Percentiles rank a stretch among this genome's conserved stretches.
Conservation (phyloP, 176 grass and related monocot genomes). For the Avena atlantica region DNA sequence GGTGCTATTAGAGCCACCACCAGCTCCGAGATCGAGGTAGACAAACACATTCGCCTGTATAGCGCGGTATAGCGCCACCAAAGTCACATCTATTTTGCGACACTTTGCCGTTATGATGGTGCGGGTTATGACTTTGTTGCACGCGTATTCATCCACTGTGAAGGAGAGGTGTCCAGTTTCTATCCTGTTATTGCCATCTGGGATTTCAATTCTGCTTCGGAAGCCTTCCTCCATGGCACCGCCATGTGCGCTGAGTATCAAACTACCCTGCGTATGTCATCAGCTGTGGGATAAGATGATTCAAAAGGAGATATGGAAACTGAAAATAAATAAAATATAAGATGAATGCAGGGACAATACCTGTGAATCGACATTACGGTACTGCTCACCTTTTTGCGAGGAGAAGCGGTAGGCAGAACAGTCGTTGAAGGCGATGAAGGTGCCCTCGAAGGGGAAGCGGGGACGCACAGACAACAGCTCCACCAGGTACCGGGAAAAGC, state of each 20-base stretch:
- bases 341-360: neutral
- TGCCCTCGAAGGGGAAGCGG: neutral
- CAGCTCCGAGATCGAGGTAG: neutral
- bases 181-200: neutral
- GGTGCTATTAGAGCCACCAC: neutral
- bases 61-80: neutral
- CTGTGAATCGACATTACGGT: neutral
- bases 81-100: neutral
- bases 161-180: neutral
- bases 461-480: neutral
- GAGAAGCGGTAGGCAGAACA: neutral
- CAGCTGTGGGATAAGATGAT: neutral
- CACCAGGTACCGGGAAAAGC: neutral
- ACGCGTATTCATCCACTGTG: neutral
- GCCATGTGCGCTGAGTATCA: neutral
- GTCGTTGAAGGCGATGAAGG: neutral
- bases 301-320: neutral
- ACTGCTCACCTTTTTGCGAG: neutral
- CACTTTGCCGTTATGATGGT: neutral
- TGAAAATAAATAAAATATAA: neutral
- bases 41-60: neutral
- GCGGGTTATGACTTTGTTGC: neutral
- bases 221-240: neutral
- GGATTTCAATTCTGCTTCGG: neutral
- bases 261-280: neutral